A percentile compares a stretch with the other conserved stretches of the same genome.
Evolutionary conservation across 2,329 filamentous ascomycete species (phyloP).

Genomic region (Colletotrichum sp.): DNA sequence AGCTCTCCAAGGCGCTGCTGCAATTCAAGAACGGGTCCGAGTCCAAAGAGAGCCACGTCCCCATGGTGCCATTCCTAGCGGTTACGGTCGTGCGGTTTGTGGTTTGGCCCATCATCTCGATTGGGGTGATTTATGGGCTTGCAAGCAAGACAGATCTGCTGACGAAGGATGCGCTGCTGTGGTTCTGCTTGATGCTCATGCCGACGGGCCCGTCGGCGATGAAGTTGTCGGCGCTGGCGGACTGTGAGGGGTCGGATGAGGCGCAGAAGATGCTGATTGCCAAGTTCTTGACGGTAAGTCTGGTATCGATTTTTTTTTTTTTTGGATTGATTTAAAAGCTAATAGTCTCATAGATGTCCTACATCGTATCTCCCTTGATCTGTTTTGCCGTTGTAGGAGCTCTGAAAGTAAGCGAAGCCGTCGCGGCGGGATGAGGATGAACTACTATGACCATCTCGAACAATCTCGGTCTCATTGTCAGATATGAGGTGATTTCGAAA

Average conservation of each 20-base stretch:
- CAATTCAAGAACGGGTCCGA: constrained; percentile 34
- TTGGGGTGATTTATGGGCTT: constrained; percentile 59
- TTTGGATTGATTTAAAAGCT: accelerated
- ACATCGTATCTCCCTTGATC: constrained; percentile 13
- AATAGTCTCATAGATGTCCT: not conserved
- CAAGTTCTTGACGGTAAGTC: constrained; percentile 46
- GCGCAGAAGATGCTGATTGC: constrained; percentile 47
- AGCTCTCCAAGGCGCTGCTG: constrained; percentile 58
- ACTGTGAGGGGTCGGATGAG: constrained; percentile 44
- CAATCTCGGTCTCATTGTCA: too few relatives aligned
- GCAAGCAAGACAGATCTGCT: constrained; percentile 58
- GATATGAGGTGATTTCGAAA: too few relatives aligned
- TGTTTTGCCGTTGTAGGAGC: constrained; percentile 16
- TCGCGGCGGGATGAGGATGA: not conserved
- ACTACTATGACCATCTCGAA: too few relatives aligned
- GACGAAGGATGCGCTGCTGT: constrained; percentile 65
- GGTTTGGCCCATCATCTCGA: constrained; percentile 57
- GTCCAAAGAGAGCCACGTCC: constrained; percentile 32
- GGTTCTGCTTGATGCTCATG: constrained; percentile 63
- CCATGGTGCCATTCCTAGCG: constrained; percentile 50
- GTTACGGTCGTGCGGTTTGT: constrained; percentile 63
- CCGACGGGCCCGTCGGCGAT: constrained; percentile 51
- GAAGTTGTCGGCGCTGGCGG: constrained; percentile 50
- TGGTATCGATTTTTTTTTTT: accelerated
- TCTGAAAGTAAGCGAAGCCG: constrained; percentile 1